Percentiles rank a stretch among this genome's conserved stretches.
phyloP scores from a whole-genome alignment of 331 rosid species.

The Cydonia oblonga region DNA sequence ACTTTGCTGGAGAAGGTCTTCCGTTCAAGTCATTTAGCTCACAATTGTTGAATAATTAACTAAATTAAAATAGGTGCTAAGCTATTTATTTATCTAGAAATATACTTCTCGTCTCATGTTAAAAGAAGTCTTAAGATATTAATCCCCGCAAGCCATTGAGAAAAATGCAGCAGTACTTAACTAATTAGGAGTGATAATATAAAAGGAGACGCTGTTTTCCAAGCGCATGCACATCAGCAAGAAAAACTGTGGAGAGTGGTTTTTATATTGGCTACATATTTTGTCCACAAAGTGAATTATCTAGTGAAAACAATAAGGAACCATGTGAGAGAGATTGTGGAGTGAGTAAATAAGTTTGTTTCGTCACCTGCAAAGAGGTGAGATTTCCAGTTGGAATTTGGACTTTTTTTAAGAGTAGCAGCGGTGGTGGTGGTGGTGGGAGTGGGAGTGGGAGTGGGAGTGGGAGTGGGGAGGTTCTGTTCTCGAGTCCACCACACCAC shows the following conservation, averaged over 20 bases:
- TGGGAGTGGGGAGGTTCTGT: background rate
- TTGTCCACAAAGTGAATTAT: conserved; percentile 16
- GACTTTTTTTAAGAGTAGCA: background rate
- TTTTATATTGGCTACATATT: conserved; percentile 6
- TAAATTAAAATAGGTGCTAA: background rate
- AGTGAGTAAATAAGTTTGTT: background rate
- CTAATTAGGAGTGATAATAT: background rate
- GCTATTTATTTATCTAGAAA: background rate
- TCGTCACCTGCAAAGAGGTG: background rate
- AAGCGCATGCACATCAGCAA: conserved; percentile 37
- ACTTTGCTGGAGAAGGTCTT: background rate
- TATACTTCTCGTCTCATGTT: background rate
- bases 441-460: background rate
- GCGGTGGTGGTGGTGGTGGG: background rate
- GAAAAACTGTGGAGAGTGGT: conserved; percentile 3
- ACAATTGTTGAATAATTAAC: background rate
- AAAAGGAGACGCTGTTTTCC: conserved; percentile 17
- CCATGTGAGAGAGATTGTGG: background rate
- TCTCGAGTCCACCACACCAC: background rate
- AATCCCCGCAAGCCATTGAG: background rate
- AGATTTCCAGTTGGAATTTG: conserved; percentile 22
- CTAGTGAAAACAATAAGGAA: background rate
- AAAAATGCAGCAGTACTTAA: background rate
- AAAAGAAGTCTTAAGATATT: background rate
- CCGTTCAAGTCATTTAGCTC: background rate